Conservation (phyloP, 257 asterid genomes). For the Forsythia viridissima region DNA sequence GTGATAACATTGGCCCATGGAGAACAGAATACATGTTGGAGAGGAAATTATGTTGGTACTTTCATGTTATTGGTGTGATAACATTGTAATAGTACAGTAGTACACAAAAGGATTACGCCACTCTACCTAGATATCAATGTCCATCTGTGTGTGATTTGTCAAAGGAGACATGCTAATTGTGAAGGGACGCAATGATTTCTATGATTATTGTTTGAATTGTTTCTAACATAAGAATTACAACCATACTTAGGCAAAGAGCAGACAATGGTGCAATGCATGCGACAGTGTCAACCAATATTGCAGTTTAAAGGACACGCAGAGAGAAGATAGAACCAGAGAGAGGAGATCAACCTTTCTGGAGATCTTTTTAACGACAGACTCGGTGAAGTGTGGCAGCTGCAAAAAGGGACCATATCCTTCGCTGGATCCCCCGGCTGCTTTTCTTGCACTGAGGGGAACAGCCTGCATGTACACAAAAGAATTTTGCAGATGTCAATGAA, state of each 20-base stretch:
- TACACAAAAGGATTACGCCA: neutral
- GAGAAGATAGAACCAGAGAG: neutral
- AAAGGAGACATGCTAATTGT: neutral
- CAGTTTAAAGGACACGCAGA: neutral
- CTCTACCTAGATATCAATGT: neutral
- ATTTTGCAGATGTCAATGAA: neutral
- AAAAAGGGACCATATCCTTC: conserved; percentile 96
- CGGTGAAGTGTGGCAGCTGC: conserved; percentile 97
- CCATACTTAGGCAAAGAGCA: neutral
- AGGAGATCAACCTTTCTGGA: conserved; percentile 76
- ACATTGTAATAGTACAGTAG: neutral
- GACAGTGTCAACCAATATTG: neutral
- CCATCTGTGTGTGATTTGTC: neutral
- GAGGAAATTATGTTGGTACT: neutral
- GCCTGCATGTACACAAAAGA: conserved; percentile 50
- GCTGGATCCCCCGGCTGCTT: conserved; percentile 71
- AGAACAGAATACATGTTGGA: conserved; percentile 2
- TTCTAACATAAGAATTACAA: neutral
- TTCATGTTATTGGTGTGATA: neutral
- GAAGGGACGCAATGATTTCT: neutral
- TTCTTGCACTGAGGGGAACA: conserved; percentile 90
- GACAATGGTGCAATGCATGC: neutral
- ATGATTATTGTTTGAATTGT: neutral
- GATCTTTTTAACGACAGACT: conserved; percentile 78
- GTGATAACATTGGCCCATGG: neutral